Percentiles rank a stretch among this genome's conserved stretches.
phyloP scores from a whole-genome alignment of 139 green algal genomes.

The Chlamydomonas sp. region DNA sequence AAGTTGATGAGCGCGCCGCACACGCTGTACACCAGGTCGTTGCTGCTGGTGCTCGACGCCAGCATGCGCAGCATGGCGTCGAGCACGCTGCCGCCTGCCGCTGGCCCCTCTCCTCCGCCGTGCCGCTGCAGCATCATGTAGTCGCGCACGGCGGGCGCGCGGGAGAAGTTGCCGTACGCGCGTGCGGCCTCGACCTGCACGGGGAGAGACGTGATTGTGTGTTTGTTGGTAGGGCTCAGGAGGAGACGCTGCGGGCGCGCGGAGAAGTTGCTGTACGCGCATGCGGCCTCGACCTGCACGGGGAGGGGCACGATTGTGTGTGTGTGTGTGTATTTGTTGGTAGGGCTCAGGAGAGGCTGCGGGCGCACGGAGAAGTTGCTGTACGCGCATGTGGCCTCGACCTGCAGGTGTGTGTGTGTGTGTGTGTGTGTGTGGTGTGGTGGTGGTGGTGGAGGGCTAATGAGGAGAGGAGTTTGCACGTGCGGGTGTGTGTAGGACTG shows the following conservation, averaged over 20 bases:
- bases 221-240: no score
- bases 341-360: no score
- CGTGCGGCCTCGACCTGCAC: conserved; percentile 33
- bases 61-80: conserved; percentile 44
- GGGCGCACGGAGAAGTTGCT: no score
- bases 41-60: conserved; percentile 40
- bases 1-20: conserved; percentile 45
- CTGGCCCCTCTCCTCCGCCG: neutral
- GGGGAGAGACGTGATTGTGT: neutral
- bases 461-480: no score
- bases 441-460: no score
- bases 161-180: conserved; percentile 44
- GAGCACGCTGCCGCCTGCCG: conserved; percentile 32
- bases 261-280: conserved; percentile 48
- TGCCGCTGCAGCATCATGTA: no score
- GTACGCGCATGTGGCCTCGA: no score
- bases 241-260: no score
- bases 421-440: no score
- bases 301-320: neutral
- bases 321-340: no score
- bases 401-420: neutral
- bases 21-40: conserved; percentile 36
- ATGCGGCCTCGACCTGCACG: conserved; percentile 30
- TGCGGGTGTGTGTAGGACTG: no score
- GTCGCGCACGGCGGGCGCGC: conserved; percentile 18